Base-by-base conservation (phyloP, 805 yeast species). In the Starmerella roubikii region DNA sequence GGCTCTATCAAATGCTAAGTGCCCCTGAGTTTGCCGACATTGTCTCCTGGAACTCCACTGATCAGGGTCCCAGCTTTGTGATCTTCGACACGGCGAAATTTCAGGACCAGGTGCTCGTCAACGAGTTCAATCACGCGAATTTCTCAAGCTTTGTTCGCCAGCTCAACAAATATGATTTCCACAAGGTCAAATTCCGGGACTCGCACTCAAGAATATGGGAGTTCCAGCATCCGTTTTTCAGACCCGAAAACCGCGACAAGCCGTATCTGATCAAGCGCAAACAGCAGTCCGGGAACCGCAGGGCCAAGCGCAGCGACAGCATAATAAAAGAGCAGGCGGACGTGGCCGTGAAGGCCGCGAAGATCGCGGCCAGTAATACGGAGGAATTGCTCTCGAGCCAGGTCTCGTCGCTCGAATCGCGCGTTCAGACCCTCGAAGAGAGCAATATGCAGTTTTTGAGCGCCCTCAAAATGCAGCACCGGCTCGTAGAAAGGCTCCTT, bases 131-230 rank as follows among this genome's bases (percentile, higher is more conserved):
- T 54, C 98, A 91, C 60, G 74, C 84, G 41, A 91, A 91, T 62
- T 91, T 88, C 62, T 88, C 97, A 27, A 74, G 86, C 50, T 88
- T 88, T 63, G 97, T 88, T 17, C 72, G 98, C 33, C 98, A 91
- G 57, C 67, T 91, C 52, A 91, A 91, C 67, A 91, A 91, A 60
- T 91, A 91, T 56, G 98, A 88, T 60, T 91, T 91, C 65, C 98
- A 91, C 66, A 91, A 91, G 62, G 93, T 91, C 32, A 82, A 88
- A 55, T 67, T 80, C 30, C 71, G 41, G 30, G 52, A 43, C 35
- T 34, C 48, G 3, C 50, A 44, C 25, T 43, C 50, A 34, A 41
- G 50, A 12, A 41, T 51, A 17, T 88, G 97, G 96, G 96, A 88
- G 57, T 88, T 91, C 64, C 75, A 76, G 54, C 97, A 91, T 58